These are phyloP conservation scores for Akanthomyces uredinophilus DNA, from an alignment of 2,329 filamentous ascomycete species.

Conservation along the genomic window DNA sequence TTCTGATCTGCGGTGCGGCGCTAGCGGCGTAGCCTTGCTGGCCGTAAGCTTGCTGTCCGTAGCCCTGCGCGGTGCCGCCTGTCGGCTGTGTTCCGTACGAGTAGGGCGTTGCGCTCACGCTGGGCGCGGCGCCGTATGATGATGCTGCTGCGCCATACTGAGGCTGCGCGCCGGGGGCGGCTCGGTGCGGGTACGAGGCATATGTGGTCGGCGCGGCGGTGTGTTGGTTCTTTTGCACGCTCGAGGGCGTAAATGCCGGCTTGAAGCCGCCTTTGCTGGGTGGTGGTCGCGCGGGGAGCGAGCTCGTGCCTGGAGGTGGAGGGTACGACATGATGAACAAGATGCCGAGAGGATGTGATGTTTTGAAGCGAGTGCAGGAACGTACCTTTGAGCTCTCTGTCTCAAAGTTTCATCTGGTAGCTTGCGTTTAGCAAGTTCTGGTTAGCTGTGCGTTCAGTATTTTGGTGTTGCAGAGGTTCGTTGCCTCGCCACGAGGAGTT, in stretches of 20 bases:
- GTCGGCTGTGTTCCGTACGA: conserved; percentile 25
- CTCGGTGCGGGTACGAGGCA: conserved; percentile 11
- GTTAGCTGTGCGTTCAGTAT: neutral
- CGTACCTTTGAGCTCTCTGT: conserved; percentile 13
- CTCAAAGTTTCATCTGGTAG: conserved; percentile 8
- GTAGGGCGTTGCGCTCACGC: conserved; percentile 30
- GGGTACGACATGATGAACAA: conserved; percentile 80
- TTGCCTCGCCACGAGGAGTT: neutral
- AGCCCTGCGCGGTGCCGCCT: conserved; percentile 27
- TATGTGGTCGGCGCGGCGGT: conserved; percentile 9
- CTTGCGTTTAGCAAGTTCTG: neutral
- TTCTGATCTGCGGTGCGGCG: conserved; percentile 64
- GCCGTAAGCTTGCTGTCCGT: conserved; percentile 28
- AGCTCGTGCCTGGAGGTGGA: conserved; percentile 67
- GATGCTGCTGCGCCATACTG: conserved; percentile 6
- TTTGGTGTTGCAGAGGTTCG: neutral
- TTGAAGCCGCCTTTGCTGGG: conserved; percentile 39
- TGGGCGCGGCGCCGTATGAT: conserved; percentile 19
- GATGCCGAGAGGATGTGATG: conserved; percentile 8
- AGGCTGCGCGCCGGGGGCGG: conserved; percentile 1
- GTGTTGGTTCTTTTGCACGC: conserved; percentile 21
- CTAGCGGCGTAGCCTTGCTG: conserved; percentile 35
- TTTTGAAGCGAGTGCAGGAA: conserved; percentile 13
- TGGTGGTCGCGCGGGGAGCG: conserved; percentile 72
- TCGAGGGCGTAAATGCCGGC: conserved; percentile 45